Percentiles rank a stretch among this genome's conserved stretches.
Conservation (phyloP, 352 stramenopile species). For the Globisporangium sylvaticum region DNA sequence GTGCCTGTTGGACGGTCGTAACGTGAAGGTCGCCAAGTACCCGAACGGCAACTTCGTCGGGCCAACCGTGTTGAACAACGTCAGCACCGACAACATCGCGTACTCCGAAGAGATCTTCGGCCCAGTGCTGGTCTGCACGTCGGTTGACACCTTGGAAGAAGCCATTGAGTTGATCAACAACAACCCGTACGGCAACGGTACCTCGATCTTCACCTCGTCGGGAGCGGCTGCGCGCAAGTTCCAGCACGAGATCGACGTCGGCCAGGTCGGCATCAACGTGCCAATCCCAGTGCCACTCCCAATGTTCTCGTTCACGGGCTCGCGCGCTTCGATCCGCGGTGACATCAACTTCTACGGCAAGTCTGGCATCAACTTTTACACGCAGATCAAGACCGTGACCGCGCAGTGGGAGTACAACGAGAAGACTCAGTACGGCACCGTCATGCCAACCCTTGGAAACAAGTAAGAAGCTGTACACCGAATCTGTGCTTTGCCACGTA, state of each 20-base stretch:
- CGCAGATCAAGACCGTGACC: conserved; percentile 97
- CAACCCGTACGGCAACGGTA: conserved; percentile 97
- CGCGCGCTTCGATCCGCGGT: conserved; percentile 90
- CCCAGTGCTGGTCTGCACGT: conserved; percentile 91
- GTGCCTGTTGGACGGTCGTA: conserved; percentile 91
- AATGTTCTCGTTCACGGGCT: conserved; percentile 98
- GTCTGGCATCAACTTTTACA: conserved; percentile 96
- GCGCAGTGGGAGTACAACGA: conserved; percentile 93
- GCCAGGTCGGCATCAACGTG: conserved; percentile 96
- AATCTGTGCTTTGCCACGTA: background rate
- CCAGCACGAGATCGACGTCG: conserved; percentile 95
- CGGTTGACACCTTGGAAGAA: conserved; percentile 93
- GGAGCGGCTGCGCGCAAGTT: conserved; percentile 95
- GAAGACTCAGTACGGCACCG: conserved; percentile 85
- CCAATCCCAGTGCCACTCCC: conserved; percentile 96
- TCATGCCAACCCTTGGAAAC: conserved; percentile 90
- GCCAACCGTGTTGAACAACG: conserved; percentile 90
- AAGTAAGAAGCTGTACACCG: conserved; percentile 28
- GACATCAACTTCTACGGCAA: conserved; percentile 98
- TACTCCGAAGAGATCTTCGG: conserved; percentile 97
- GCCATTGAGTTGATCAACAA: conserved; percentile 94
- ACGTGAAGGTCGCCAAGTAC: conserved; percentile 88
- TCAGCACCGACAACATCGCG: conserved; percentile 79
- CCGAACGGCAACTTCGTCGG: conserved; percentile 95
- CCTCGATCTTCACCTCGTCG: conserved; percentile 94